Evolutionary conservation across 805 yeast genomes (phyloP).

Genomic region (Yarrowia sp.): DNA sequence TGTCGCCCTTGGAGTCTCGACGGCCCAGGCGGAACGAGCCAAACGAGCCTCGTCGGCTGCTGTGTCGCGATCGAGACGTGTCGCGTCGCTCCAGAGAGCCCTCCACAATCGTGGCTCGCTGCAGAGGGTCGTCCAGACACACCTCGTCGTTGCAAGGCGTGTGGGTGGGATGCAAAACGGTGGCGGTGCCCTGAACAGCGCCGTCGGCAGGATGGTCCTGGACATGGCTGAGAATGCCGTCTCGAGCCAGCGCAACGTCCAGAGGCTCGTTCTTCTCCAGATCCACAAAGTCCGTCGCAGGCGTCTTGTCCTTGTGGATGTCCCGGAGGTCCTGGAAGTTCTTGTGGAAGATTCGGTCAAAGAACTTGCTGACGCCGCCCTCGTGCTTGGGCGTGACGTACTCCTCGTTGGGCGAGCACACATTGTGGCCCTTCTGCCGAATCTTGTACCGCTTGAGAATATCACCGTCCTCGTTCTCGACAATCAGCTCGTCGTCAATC

Average conservation of each 20-base stretch:
- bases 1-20: background rate
- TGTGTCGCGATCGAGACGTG: background rate
- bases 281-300: conserved; percentile 19
- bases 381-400: background rate
- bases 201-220: background rate
- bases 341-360: conserved; percentile 1
- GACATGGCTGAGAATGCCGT: background rate
- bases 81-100: conserved; percentile 9
- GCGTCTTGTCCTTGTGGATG: conserved; percentile 14
- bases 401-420: background rate
- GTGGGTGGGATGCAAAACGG: conserved; percentile 2
- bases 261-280: conserved; percentile 20
- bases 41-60: conserved; percentile 14
- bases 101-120: conserved; percentile 9
- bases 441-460: conserved; percentile 78
- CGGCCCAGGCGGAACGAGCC: background rate
- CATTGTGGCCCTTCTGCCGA: conserved; percentile 34
- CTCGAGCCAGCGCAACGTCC: conserved; percentile 12
- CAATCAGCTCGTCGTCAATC: conserved; percentile 70
- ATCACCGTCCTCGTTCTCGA: conserved; percentile 92
- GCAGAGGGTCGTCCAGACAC: conserved; percentile 18
- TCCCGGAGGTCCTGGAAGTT: conserved; percentile 11
- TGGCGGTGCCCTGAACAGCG: background rate
- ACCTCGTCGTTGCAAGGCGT: conserved; percentile 18
- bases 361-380: background rate